These are phyloP conservation scores for Mucor irregularis DNA, from an alignment of 371 early-diverging fungal genomes.

Conservation along the genomic window DNA sequence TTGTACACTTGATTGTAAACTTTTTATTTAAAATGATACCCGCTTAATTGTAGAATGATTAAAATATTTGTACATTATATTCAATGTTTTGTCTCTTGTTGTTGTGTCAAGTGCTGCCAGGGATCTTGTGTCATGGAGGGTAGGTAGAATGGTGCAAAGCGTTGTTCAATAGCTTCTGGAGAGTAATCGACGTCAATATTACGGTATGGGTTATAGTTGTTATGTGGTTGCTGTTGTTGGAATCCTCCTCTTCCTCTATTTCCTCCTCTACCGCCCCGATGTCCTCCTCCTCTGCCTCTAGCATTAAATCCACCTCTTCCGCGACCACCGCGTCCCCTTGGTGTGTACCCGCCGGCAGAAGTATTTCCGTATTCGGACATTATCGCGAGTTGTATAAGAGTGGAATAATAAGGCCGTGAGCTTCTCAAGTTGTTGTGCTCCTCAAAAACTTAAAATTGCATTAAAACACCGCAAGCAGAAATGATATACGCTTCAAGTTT, in stretches of 20 bases:
- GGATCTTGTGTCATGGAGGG: slow-evolving; percentile 32
- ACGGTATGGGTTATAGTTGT: too few species aligned
- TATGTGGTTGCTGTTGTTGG: background rate
- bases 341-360: too few species aligned
- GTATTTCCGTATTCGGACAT: too few species aligned
- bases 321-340: background rate
- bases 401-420: too few species aligned
- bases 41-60: background rate
- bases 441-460: too few species aligned
- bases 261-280: slow-evolving; percentile 3
- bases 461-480: too few species aligned
- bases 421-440: too few species aligned
- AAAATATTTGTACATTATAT: background rate
- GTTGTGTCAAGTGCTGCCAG: slow-evolving; percentile 17
- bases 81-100: background rate
- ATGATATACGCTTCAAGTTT: too few species aligned
- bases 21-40: too few species aligned
- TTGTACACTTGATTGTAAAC: slow-evolving; percentile 26
- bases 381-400: too few species aligned
- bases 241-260: slow-evolving; percentile 15
- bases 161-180: slow-evolving; percentile 26
- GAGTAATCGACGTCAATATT: slow-evolving; percentile 30
- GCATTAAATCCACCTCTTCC: too few species aligned
- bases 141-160: slow-evolving; percentile 25
- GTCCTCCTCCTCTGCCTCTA: slow-evolving; percentile 14